Base-by-base conservation (phyloP, 441 rosid genomes). In the Euphorbia celastroides region DNA sequence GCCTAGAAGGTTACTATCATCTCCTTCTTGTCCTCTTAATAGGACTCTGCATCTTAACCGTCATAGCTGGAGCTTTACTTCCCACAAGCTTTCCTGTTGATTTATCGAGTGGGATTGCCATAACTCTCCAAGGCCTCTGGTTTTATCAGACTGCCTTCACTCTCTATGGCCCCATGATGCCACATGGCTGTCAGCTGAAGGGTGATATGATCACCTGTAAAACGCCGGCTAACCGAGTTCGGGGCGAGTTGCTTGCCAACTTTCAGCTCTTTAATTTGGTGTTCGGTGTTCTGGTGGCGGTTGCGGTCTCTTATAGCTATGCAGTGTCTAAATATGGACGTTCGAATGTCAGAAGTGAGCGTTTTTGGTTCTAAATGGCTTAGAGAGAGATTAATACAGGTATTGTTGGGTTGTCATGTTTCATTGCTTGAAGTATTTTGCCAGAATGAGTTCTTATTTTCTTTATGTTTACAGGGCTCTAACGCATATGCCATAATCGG, bases 121-220 rank as follows among this genome's bases (percentile, higher is more conserved):
- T 91, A 59, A 85, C 96, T 36, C 90, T 93, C 32, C 99, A 93
- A 71, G 97, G 99, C 70, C 89, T 93, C 34, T 93, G 99, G 99
- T 93, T 93, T 78, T 91, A 91, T 71, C 99, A 91, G 78, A 88
- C 97, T 4, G 98, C 97, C 69, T 90, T 93, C 80, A 84, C 86
- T 70, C 91, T 93, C 42, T 93, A 93, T 64, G 97, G 98, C 55
- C 91, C 96, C 66, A 86, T 85, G 94, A 88, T 88, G 92, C 98
- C 97, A 1, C 82, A 82, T 57, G 97, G 98, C 7, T 93, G 94
- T 75, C 66, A 16, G 50, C 81, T 85, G 23, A 84, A 84, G 75
- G 79, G 14, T 16, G 77, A 78, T 66, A 44, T 66, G 12, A 82
- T 93, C 26, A 59, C 54, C 1, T 93, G 99, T 46, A 84, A 59